Base-by-base conservation (phyloP, 23 red algal species). In the Cyanidium caldarium region DNA sequence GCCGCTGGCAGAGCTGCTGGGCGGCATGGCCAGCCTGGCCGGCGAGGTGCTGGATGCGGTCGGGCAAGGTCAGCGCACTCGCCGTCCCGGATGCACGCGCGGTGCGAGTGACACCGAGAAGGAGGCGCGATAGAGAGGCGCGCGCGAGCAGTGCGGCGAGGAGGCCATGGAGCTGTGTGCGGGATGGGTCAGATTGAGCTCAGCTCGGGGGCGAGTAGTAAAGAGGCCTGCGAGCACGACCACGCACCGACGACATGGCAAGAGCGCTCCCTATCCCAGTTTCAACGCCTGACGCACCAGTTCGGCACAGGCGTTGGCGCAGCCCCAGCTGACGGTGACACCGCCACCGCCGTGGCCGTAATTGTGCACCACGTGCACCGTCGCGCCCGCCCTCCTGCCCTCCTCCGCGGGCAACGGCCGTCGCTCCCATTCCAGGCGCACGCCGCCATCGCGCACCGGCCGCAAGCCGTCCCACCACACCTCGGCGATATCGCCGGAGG, bases 331-430 rank as follows among this genome's bases (percentile, higher is more conserved):
- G 16, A 81, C 74, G 42, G 87, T 94, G 10, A 94, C 87, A 13
- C 87, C 87, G 37, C 76, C 79, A 10, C 87, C 87, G 1, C 87
- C 81, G 67, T 94, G 87, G 14, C 80, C 87, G 61, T 85, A 94
- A 45, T 94, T 94, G 35, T 82, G 68, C 26, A 94, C 68, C 42
- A 94, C 41, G 1, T 36, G 57, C 0, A 10, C 29, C 33, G 37
- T 43, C 25, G 69, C 68, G 30, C 45, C 69, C 23, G 45, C 26
- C 3, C 51, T 42, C 36, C 68, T 7, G 35, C 14, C 65, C 75
- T 16, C 29, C 34, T 17, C 3, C 28, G 17, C 38, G 16, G 39
- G 2, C 67, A 25, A 19, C 67, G 38, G 38, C 67, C 35, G 25
- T 14, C 16, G 34, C 68, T 73, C 67, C 10, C 33, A 1, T 14